Evolutionary conservation across 164 flowering plant species (phyloP).

Genomic region (Annona squamosa): DNA sequence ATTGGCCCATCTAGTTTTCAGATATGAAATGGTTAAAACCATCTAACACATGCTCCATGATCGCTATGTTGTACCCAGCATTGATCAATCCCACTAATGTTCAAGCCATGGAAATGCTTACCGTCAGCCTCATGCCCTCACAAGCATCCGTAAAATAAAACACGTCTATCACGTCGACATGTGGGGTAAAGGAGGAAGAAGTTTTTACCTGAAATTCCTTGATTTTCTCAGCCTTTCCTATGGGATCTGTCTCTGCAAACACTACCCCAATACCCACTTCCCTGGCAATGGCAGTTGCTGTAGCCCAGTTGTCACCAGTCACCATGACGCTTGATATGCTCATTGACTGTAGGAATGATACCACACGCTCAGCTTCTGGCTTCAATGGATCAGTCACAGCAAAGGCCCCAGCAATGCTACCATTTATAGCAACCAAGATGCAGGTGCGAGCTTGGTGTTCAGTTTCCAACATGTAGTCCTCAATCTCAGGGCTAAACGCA

Average conservation of each 20-base stretch:
- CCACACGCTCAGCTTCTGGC: constrained; percentile 70
- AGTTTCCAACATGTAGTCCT: constrained; percentile 45
- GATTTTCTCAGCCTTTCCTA: constrained; percentile 83
- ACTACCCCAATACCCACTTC: constrained; percentile 74
- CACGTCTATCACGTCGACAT: not conserved
- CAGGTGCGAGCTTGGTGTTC: constrained; percentile 79
- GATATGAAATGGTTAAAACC: not conserved
- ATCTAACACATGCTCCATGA: too few species aligned
- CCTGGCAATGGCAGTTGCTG: constrained; percentile 69
- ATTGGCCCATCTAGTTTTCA: not conserved
- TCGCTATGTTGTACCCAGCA: too few species aligned
- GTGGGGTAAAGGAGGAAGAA: not conserved
- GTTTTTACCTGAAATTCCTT: constrained; percentile 68
- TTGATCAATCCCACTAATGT: too few species aligned
- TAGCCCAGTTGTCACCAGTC: constrained; percentile 93
- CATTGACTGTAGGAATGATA: constrained; percentile 69
- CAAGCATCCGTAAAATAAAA: not conserved
- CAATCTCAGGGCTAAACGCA: constrained; percentile 44
- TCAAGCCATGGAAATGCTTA: too few species aligned
- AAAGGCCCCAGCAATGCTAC: constrained; percentile 69
- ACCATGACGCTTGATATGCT: constrained; percentile 74
- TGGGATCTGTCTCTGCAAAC: constrained; percentile 83
- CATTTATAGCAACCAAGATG: constrained; percentile 67
- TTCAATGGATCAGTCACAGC: constrained; percentile 86
- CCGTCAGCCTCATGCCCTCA: not conserved